Conservation (phyloP, 2,329 filamentous ascomycete species). For the Hawksworthiomyces lignivorus region DNA sequence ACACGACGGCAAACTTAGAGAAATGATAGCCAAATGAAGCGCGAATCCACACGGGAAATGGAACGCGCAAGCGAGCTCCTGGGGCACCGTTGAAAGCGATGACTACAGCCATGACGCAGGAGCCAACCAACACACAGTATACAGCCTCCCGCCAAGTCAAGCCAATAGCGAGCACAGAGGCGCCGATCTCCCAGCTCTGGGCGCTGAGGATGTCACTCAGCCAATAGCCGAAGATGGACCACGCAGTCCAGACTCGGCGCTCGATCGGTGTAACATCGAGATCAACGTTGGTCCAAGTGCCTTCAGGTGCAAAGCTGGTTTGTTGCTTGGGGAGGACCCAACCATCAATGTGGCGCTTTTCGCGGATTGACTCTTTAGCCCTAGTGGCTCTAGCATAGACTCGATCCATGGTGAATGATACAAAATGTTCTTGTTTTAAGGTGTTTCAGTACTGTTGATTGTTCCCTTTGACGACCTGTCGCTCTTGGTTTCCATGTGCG, state of each 20-base stretch:
- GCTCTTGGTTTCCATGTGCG: no score
- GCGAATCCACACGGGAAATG: slow-evolving; percentile 27
- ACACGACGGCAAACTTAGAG: slow-evolving; percentile 21
- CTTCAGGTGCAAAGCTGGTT: slow-evolving; percentile 15
- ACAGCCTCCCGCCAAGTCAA: slow-evolving; percentile 34
- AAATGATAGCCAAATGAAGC: slow-evolving; percentile 26
- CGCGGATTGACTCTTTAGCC: no score
- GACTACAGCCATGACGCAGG: slow-evolving; percentile 49
- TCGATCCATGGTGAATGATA: no score
- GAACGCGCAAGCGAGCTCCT: slow-evolving; percentile 35
- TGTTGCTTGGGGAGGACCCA: slow-evolving; percentile 20
- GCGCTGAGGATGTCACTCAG: background rate
- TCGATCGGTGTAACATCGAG: slow-evolving; percentile 14
- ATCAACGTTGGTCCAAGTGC: slow-evolving; percentile 16
- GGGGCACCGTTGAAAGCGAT: slow-evolving; percentile 39
- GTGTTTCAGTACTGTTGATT: no score
- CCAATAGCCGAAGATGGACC: slow-evolving; percentile 20
- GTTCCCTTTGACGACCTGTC: no score
- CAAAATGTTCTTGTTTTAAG: no score
- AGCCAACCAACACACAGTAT: slow-evolving; percentile 43
- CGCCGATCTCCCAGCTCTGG: slow-evolving; percentile 1
- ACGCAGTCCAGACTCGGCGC: slow-evolving; percentile 17
- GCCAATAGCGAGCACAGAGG: slow-evolving; percentile 1
- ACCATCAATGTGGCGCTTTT: no score
- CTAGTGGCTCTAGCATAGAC: no score